Base-by-base conservation (phyloP, 495 filamentous ascomycete species). In the Xylaria bambusicola region DNA sequence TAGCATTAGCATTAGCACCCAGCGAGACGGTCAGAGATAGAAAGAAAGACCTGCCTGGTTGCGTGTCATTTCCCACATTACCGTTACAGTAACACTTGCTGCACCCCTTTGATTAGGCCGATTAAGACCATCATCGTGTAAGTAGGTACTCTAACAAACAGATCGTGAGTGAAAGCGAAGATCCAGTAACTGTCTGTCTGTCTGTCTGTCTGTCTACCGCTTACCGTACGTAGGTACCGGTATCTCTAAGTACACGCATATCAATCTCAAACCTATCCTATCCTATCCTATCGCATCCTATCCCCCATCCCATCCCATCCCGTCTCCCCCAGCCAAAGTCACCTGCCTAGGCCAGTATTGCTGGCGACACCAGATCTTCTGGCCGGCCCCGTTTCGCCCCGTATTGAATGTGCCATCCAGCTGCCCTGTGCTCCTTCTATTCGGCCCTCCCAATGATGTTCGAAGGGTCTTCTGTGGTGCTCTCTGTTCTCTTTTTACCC, bases 321-420 rank as follows among this genome's bases (percentile, higher is more conserved):
- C 21, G 44, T 42, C 15, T 49, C 51, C 35, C 42, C 33, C 33
- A 23, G 1, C 10, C n/a, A 51, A 50, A 55, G 58, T 61, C 58
- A 61, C 58, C 58, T 61, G 58, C 58, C 58, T 61, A 61, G 58
- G 58, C 58, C 58, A 61, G 57, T 40, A 47, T 51, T 60, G 47
- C 36, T 47, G 18, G 29, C 42, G 21, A 38, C 29, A 18, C 46
- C 1, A 55, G 53, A 56, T 48, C 53, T 47, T 27, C 53, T 18
- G 36, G 23, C 51, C 8, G 23, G 36, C 51, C 51, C 17, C 50
- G 15, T 18, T 12, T 33, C 13, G 33, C 55, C 55, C 45, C 57
- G 57, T 53, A 52, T 60, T 53, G 45, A 36, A 17, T 47, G 29
- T 56, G 20, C 53, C n/a, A n/a, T n/a, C 53, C 41, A 35, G 46